Evolutionary conservation across 306 rosid genomes (phyloP), one percentile per base, ranked within the genome.

Genomic region (Pyrus betulifolia): DNA sequence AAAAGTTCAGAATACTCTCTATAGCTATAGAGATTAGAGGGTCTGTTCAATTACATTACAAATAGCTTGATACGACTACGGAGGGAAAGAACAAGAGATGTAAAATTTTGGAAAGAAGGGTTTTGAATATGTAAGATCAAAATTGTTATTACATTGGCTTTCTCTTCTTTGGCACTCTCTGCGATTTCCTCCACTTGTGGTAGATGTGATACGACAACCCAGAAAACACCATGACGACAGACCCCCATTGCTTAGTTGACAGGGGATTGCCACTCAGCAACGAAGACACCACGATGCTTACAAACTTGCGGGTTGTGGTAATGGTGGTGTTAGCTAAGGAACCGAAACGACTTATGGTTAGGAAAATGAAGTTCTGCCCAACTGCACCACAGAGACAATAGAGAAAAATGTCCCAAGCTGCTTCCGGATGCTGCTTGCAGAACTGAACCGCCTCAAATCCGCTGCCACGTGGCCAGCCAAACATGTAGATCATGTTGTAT

Each of bases 311-410:
- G 54, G 98, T 96, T 40, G 98, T 96, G 22, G 99, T 96, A 78
- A 96, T 92, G 84, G 99, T 96, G 68, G 98, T 96, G 76, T 96
- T 92, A 17, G 96, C 97, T 30, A 96, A 86, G 45, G 99, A 96
- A 58, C 99, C 99, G 63, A 96, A 96, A 69, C 87, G 87, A 79
- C 99, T 92, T 63, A 96, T 96, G 31, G 98, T 96, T 70, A 96
- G 84, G 87, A 96, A 96, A 79, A 96, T 96, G 78, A 96, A 96
- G 71, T 96, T 96, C 88, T 92, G 99, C 81, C 99, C 99, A 23
- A 92, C 97, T 2, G 98, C 99, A 62, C 99, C 99, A 75, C 99
- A 96, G 38, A 96, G 93, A 68, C 99, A 96, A 68, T 83, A 96
- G 60, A 89, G 82, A 61, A 92, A 75, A 67, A 92, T 92, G 85